phyloP scores from a whole-genome alignment of 2,329 filamentous ascomycete genomes.

The Beauveria scarabaeidicola region DNA sequence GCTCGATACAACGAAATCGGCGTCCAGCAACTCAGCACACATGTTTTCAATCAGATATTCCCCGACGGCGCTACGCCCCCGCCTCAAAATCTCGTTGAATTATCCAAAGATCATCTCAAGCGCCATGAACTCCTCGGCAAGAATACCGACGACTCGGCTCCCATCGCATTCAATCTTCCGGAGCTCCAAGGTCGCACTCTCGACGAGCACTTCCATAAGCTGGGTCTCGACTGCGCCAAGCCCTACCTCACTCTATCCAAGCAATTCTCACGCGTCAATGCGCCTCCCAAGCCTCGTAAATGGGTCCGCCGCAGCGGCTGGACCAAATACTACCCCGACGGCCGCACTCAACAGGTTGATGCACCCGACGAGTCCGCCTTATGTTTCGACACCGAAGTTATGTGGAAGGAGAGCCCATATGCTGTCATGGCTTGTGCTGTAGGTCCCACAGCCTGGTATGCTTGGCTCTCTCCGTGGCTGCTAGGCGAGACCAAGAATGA shows the following conservation, averaged over 20 bases:
- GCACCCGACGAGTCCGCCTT: constrained; percentile 74
- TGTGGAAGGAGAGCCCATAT: constrained; percentile 89
- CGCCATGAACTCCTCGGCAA: constrained; percentile 86
- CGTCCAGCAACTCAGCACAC: constrained; percentile 82
- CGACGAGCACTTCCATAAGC: constrained; percentile 88
- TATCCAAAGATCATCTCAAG: constrained; percentile 73
- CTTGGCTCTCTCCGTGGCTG: constrained; percentile 94
- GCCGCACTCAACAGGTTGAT: constrained; percentile 59
- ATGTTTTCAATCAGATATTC: constrained; percentile 81
- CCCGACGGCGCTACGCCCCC: constrained; percentile 46
- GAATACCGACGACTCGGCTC: constrained; percentile 66
- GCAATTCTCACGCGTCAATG: constrained; percentile 55
- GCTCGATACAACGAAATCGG: constrained; percentile 86
- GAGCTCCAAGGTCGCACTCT: constrained; percentile 68
- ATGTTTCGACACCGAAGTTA: constrained; percentile 92
- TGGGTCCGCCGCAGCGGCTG: constrained; percentile 80
- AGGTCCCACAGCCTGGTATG: constrained; percentile 88
- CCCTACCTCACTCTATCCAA: constrained; percentile 72
- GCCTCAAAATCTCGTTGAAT: constrained; percentile 63
- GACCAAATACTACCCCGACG: constrained; percentile 83
- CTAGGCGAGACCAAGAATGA: constrained; percentile 70
- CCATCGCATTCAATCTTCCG: constrained; percentile 82
- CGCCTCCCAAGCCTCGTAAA: constrained; percentile 53
- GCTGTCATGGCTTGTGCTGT: constrained; percentile 96
- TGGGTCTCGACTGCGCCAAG: constrained; percentile 80